Evolutionary conservation across 768 basidiomycete genomes (phyloP), one percentile per base, ranked within the genome.

Genomic region (Leccinum sublutescens): DNA sequence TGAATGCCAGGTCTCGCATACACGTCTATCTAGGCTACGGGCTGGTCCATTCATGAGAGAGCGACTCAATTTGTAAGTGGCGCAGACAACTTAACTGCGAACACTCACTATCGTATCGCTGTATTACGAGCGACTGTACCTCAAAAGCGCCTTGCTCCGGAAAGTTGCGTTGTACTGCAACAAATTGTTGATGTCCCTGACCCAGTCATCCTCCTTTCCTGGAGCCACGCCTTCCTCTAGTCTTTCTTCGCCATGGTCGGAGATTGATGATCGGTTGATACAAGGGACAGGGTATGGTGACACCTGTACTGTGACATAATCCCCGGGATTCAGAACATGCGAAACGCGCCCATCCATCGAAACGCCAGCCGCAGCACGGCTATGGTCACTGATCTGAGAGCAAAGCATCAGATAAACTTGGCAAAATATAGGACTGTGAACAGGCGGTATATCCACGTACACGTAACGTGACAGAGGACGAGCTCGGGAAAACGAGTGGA

Each of bases 101-200:
- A 0, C 31, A 68, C 60, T 65, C 59, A 66, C 64, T 60, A 56
- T 61, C 40, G 8, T 54, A 38, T 36, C 19, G 15, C 50, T 52
- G 15, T 54, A 11, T 50, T 72, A 66, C 10, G 61, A 83, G 62
- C 89, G 81, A 68, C 83, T 86, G 66, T 92, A 88, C 64, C 87
- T 76, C 62, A 91, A 73, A 60, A 92, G 76, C n/a, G 89, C 91
- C 74, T 93, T 93, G 77, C 91, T 92, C 70, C 91, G 78, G 74
- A 97, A 97, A 0, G 94, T 93, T 29, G 92, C 92, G 64, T 97
- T 97, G 76, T 96, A 97, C 74, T 95, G 93, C 57, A 97, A 76
- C 59, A 97, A 75, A 64, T 93, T 94, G 73, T 96, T 96, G 74
- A 97, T 97, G 69, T 97, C 95, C 56, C 91, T 81, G n/a, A 95